Percentiles rank a stretch among this genome's conserved stretches.
phyloP scores from a whole-genome alignment of 768 basidiomycete genomes.

The Gymnopilus dilepis region DNA sequence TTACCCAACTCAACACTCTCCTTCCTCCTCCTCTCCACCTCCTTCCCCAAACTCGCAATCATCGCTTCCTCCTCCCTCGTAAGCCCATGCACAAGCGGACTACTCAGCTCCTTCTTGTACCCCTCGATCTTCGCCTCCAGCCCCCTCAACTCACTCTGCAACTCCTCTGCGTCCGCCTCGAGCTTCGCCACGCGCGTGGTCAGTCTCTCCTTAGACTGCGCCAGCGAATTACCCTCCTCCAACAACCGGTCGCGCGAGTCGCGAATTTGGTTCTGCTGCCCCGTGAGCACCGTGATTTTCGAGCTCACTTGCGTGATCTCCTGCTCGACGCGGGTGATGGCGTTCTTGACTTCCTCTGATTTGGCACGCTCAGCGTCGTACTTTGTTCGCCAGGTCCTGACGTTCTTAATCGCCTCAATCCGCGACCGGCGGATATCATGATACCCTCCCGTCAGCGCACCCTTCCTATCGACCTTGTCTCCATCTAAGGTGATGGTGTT shows the following conservation, averaged over 20 bases:
- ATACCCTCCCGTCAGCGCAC: conserved; percentile 94
- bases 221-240: conserved; percentile 62
- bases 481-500: conserved; percentile 98
- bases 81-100: conserved; percentile 76
- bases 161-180: conserved; percentile 71
- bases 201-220: conserved; percentile 74
- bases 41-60: conserved; percentile 72
- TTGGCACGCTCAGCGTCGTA: conserved; percentile 68
- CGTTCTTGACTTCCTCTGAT: conserved; percentile 74
- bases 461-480: conserved; percentile 96
- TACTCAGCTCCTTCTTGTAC: conserved; percentile 70
- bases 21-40: conserved; percentile 78
- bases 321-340: conserved; percentile 78
- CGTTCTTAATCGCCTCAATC: conserved; percentile 82
- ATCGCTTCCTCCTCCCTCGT: conserved; percentile 71
- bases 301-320: conserved; percentile 82
- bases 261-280: conserved; percentile 72
- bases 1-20: conserved; percentile 71
- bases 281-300: conserved; percentile 68
- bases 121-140: conserved; percentile 68
- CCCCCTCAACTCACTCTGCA: conserved; percentile 71
- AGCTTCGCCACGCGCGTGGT: conserved; percentile 63
- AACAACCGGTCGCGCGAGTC: conserved; percentile 70
- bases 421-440: conserved; percentile 91
- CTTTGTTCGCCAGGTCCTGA: conserved; percentile 77